Evolutionary conservation across 345 rosid species (phyloP).

Genomic region (Carallia pectinifolia): DNA sequence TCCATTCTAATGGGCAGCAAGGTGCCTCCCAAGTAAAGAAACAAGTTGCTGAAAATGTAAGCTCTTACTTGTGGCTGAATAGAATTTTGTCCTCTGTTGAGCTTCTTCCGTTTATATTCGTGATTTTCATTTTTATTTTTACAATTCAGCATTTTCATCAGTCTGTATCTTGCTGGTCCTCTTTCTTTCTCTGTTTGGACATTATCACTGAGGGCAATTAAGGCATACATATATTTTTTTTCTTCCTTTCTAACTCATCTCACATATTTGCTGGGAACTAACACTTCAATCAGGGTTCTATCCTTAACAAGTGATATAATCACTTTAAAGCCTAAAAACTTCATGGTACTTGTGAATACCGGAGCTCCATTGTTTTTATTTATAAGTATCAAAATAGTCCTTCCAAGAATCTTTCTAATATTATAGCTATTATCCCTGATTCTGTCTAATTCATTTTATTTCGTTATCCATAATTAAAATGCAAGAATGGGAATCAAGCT

Average conservation of each 20-base stretch:
- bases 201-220: too few relatives aligned
- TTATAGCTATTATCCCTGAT: background rate
- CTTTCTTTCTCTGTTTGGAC: too few relatives aligned
- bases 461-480: too few relatives aligned
- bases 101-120: slow-evolving; percentile 3
- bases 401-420: background rate
- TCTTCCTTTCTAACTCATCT: too few relatives aligned
- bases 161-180: too few relatives aligned
- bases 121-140: too few relatives aligned
- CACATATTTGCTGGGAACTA: too few relatives aligned
- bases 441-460: background rate
- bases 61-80: slow-evolving; percentile 24
- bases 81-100: background rate
- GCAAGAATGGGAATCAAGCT: too few relatives aligned
- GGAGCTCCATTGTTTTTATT: slow-evolving; percentile 1
- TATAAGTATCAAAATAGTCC: background rate
- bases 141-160: too few relatives aligned
- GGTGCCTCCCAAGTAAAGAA: slow-evolving; percentile 68
- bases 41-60: slow-evolving; percentile 70
- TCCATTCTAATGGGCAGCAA: slow-evolving; percentile 77
- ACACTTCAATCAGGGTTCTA: too few relatives aligned
- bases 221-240: too few relatives aligned
- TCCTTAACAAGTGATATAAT: too few relatives aligned
- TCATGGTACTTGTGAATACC: background rate
- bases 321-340: background rate